Percentiles rank a stretch among this genome's conserved stretches.
Conservation (phyloP, 2,329 filamentous ascomycete genomes). For the Aspergillus novofumigatus region DNA sequence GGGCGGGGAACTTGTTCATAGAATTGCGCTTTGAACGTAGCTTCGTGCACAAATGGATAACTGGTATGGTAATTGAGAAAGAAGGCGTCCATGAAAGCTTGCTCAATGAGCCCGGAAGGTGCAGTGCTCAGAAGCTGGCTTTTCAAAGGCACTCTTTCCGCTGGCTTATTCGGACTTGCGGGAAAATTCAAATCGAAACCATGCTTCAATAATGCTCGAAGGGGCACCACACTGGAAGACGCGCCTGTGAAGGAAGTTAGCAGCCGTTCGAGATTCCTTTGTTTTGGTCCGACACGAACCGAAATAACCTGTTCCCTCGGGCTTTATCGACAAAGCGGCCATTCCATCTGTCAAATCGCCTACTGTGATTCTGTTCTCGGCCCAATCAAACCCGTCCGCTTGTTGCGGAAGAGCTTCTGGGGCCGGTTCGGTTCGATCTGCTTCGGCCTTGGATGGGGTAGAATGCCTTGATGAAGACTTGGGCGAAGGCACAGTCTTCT, state of each 20-base stretch:
- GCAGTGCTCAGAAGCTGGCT: slow-evolving; percentile 36
- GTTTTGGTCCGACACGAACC: slow-evolving; percentile 17
- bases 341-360: slow-evolving; percentile 39
- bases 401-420: slow-evolving; percentile 44
- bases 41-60: slow-evolving; percentile 48
- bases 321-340: slow-evolving; percentile 38
- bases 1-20: slow-evolving; percentile 42
- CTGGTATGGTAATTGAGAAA: slow-evolving; percentile 46
- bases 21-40: slow-evolving; percentile 46
- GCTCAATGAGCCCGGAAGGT: slow-evolving; percentile 36
- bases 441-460: slow-evolving; percentile 31
- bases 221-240: slow-evolving; percentile 38
- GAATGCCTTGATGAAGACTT: slow-evolving; percentile 38
- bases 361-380: slow-evolving; percentile 36
- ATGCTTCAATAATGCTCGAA: slow-evolving; percentile 36
- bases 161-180: slow-evolving; percentile 22
- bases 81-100: slow-evolving; percentile 44
- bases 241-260: slow-evolving; percentile 22
- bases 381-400: slow-evolving; percentile 38
- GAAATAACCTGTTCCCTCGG: slow-evolving; percentile 39
- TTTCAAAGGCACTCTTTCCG: slow-evolving; percentile 32
- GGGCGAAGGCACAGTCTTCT: slow-evolving; percentile 29
- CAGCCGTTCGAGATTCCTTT: neutral
- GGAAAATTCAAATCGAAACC: slow-evolving; percentile 38
- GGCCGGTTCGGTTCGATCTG: slow-evolving; percentile 32